Evolutionary conservation across 306 rosid species (phyloP).

Genomic region (Medicago truncatula): MtrunA17r5.0-ANR NC_053048.1:46942001-46942500

Average conservation of each 20-base stretch:
- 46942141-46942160: conserved; percentile 78
- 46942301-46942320: conserved; percentile 92
- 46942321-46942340: conserved; percentile 14
- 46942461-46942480: too few relatives aligned
- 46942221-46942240: conserved; percentile 66
- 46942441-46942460: too few relatives aligned
- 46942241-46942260: conserved; percentile 69
- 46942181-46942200: conserved; percentile 62
- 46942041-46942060: too few relatives aligned
- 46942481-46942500: too few relatives aligned
- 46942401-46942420: neutral
- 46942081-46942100: conserved; percentile 93
- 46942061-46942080: neutral
- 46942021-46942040: too few relatives aligned
- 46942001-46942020: too few relatives aligned
- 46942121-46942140: conserved; percentile 76
- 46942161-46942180: conserved; percentile 70
- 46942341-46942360: too few relatives aligned
- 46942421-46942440: neutral
- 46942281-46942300: conserved; percentile 68
- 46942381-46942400: neutral
- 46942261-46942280: conserved; percentile 68
- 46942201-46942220: conserved; percentile 55
- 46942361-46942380: neutral
- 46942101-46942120: conserved; percentile 83